Percentiles rank a stretch among this genome's conserved stretches.
These are phyloP conservation scores for Caryopteris hybrid DNA, from an alignment of 305 asterid species.

Conservation along the genomic window DNA sequence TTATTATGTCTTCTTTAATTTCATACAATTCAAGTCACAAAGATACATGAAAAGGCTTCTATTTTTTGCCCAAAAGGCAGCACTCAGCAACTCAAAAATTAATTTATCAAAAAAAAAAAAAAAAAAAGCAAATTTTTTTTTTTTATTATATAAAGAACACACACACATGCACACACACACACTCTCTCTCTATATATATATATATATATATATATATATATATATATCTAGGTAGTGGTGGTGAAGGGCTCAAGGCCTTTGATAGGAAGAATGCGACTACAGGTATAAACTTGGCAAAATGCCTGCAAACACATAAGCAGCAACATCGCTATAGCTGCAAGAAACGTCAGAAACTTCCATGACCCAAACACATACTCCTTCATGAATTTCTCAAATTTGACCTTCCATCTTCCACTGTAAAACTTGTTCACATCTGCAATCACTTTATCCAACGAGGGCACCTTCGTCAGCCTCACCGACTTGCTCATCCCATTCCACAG, in stretches of 20 bases:
- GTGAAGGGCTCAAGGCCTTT: constrained; percentile 18
- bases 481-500: constrained; percentile 70
- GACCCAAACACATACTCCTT: constrained; percentile 43
- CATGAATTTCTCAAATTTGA: constrained; percentile 38
- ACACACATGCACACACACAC: no score
- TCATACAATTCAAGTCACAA: no score
- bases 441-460: constrained; percentile 44
- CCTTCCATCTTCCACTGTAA: constrained; percentile 49
- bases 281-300: constrained; percentile 50
- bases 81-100: no score
- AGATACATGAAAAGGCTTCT: no score
- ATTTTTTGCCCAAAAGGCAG: no score
- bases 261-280: constrained; percentile 31
- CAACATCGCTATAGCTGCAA: constrained; percentile 40
- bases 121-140: no score
- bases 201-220: no score
- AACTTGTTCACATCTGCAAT: constrained; percentile 53
- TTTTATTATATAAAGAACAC: no score
- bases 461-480: constrained; percentile 56
- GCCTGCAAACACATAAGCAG: constrained; percentile 42
- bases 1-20: no score
- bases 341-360: constrained; percentile 48
- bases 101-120: no score
- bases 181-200: no score
- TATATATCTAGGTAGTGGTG: neutral